Percentiles rank a stretch among this genome's conserved stretches.
Evolutionary conservation across 805 yeast species (phyloP).

Genomic region (Teunomyces pallodes): DNA sequence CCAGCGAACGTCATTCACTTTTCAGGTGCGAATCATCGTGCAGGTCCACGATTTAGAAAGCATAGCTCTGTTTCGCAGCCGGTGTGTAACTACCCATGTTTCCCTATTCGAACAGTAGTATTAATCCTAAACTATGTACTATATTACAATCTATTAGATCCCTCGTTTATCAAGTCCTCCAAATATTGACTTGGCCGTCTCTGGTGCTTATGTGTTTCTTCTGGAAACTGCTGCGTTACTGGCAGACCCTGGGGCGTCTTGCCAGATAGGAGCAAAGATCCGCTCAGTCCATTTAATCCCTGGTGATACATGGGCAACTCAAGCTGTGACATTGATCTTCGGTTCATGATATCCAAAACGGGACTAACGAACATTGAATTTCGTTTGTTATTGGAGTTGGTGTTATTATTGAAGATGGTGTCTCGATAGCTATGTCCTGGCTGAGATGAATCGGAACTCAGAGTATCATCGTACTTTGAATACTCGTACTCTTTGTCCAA

Average conservation of each 20-base stretch:
- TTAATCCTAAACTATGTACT: not conserved
- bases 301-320: conserved; percentile 15
- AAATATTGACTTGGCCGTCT: conserved; percentile 52
- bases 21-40: too few relatives aligned
- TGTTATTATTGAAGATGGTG: conserved; percentile 10
- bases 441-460: conserved; percentile 11
- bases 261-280: not conserved
- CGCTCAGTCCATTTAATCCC: conserved; percentile 3
- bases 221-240: not conserved
- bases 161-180: conserved; percentile 42
- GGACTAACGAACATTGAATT: conserved; percentile 54
- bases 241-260: not conserved
- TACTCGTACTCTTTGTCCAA: conserved; percentile 18
- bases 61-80: not conserved
- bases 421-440: conserved; percentile 31
- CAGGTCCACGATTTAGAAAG: too few relatives aligned
- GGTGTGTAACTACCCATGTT: too few relatives aligned
- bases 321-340: conserved; percentile 10
- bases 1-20: not conserved
- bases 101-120: not conserved
- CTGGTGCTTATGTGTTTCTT: not conserved
- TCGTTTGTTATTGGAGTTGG: conserved; percentile 20
- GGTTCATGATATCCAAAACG: conserved; percentile 37
- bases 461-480: conserved; percentile 9
- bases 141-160: not conserved